Conservation (phyloP, 225 moss, liverwort and hornwort species). For the Physcomitrellopsis africana region DNA sequence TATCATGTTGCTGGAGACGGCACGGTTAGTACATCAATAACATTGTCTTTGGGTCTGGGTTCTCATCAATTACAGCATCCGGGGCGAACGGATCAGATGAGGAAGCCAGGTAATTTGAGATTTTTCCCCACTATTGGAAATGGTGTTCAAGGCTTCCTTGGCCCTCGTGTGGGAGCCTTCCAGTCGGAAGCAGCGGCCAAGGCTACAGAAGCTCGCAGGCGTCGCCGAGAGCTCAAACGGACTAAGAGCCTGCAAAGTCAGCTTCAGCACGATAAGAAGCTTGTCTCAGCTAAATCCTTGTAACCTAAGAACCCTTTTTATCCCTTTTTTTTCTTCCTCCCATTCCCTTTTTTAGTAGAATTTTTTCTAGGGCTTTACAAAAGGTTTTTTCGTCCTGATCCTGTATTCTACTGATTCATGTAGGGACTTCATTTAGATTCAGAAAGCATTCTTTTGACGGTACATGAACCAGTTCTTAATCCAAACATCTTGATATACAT, state of each 20-base stretch:
- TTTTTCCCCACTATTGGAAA: slow-evolving; percentile 51
- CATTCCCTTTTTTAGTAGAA: not conserved
- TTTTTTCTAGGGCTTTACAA: not conserved
- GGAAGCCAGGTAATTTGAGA: slow-evolving; percentile 31
- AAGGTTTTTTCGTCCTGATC: slow-evolving; percentile 27
- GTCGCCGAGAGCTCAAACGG: slow-evolving; percentile 59
- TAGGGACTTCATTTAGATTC: slow-evolving; percentile 57
- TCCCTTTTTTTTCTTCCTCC: not conserved
- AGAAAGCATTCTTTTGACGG: slow-evolving; percentile 37
- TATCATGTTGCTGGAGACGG: slow-evolving; percentile 30
- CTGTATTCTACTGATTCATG: slow-evolving; percentile 61
- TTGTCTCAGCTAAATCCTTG: slow-evolving; percentile 50
- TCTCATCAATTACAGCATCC: slow-evolving; percentile 11
- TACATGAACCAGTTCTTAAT: slow-evolving; percentile 54
- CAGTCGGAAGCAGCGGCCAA: slow-evolving; percentile 52
- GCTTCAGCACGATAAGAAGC: slow-evolving; percentile 53
- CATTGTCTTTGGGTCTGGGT: slow-evolving; percentile 34
- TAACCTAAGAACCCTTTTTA: slow-evolving; percentile 31
- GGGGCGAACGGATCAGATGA: slow-evolving; percentile 33
- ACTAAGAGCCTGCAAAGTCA: slow-evolving; percentile 62
- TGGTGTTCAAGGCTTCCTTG: slow-evolving; percentile 55
- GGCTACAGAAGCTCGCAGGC: slow-evolving; percentile 60
- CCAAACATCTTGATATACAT: slow-evolving; percentile 59
- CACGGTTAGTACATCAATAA: slow-evolving; percentile 29
- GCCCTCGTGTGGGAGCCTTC: slow-evolving; percentile 36